Evolutionary conservation across 352 stramenopile genomes (phyloP), one percentile per base, ranked within the genome.

Genomic region (Saprolegnia parasitica): DNA sequence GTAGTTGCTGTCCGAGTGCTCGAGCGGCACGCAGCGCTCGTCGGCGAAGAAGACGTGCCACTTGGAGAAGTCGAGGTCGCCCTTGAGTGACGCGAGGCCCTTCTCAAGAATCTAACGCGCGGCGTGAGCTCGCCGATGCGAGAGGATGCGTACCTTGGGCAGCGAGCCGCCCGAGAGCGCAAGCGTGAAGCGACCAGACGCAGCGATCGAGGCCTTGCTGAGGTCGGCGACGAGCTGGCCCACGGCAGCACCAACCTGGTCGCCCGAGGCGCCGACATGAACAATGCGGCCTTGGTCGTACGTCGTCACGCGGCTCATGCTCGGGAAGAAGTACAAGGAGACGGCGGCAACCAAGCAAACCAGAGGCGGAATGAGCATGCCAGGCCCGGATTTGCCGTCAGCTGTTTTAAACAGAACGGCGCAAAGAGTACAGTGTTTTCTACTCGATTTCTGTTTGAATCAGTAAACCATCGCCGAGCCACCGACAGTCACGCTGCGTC

Each of bases 21-120:
- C 84, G 23, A 94, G 77, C 10, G 87, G 76, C 35, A 99, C 97
- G 71, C 92, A 98, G 71, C 97, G 91, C 79, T 99, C 97, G 77
- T 99, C 97, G 2, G 96, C 95, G 73, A 99, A 97, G 74, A 98
- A 96, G n/a, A 99, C 89, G 68, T 98, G 91, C 93, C 96, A 99
- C 71, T 98, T 98, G 56, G 88, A 83, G 76, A 96, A 99, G 66
- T 98, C 87, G 32, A 98, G 76, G 66, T 84, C 80, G 45, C 79
- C 76, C 52, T 92, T 83, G 57, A 97, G 85, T 47, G 76, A 68
- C 15, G 78, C 61, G n/a, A 97, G 74, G 4, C 84, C 81, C 72
- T 91, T 91, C 75, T 90, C 88, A 37, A 95, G 67, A 65, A 92
- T 93, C 84, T 93, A 71, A 10, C 13, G 10, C 1, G 29, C 63